These are phyloP conservation scores for Phytopythium cucurbitacearum DNA, from an alignment of 352 stramenopile genomes.

Conservation along the genomic window DNA sequence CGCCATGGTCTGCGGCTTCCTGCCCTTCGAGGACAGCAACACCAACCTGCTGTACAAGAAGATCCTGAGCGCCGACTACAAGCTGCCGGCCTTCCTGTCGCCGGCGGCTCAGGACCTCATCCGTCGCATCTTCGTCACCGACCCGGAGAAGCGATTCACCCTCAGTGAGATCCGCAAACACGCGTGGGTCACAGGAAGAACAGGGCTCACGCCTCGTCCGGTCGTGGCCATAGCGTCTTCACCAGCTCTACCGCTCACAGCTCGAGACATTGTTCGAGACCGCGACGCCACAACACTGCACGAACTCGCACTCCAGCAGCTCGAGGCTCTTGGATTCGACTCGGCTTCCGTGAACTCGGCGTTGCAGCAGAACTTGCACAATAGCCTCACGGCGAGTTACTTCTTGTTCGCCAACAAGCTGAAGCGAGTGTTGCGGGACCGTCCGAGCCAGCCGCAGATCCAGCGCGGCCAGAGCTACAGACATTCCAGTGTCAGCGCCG, in stretches of 20 bases:
- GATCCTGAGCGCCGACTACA: constrained; percentile 87
- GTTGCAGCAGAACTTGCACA: constrained; percentile 52
- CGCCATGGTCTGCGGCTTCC: constrained; percentile 86
- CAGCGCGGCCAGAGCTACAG: no score
- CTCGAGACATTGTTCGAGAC: no score
- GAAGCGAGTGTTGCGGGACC: constrained; percentile 32
- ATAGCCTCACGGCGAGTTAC: constrained; percentile 70
- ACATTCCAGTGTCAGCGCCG: no score
- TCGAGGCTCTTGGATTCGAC: constrained; percentile 48
- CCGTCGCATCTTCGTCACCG: constrained; percentile 74
- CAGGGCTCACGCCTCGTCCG: constrained; percentile 5
- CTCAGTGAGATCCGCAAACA: constrained; percentile 80
- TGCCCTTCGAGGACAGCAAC: constrained; percentile 93
- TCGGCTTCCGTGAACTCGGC: constrained; percentile 28
- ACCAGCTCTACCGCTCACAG: constrained; percentile 4
- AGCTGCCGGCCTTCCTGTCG: constrained; percentile 72
- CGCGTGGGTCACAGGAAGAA: constrained; percentile 54
- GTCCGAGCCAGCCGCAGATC: not conserved
- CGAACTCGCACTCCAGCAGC: constrained; percentile 45
- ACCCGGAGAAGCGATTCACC: constrained; percentile 73
- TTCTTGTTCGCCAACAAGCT: constrained; percentile 69
- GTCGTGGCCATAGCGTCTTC: constrained; percentile 16
- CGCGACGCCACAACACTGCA: constrained; percentile 16
- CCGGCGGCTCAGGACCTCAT: constrained; percentile 78
- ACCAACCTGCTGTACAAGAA: constrained; percentile 92